Base-by-base conservation (phyloP, 768 basidiomycete species). In the Dictyophora rubrovolvata region DNA sequence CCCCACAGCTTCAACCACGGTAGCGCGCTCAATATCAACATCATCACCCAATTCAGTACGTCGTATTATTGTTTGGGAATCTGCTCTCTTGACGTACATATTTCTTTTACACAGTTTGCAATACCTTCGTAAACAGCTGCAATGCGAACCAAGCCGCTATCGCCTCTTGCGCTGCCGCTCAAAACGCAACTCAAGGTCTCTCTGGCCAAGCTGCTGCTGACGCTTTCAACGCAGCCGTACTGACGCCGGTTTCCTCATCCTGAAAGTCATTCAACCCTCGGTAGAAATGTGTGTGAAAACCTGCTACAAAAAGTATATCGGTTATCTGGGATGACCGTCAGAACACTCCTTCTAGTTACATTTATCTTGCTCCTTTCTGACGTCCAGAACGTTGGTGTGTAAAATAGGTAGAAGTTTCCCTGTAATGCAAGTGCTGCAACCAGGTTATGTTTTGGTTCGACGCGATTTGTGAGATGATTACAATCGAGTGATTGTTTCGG, bases 1-100 rank as follows among this genome's bases (percentile, higher is more conserved):
- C 2, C 4, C n/a, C 14, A n/a, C n/a, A 42, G 42, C n/a, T 82
- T 70, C 72, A 74, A 73, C 69, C 81, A 83, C 63, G 79, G 80
- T 47, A 83, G 82, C 16, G 82, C 82, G n/a, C 75, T 82, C 63
- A 76, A 77, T 66, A 79, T 81, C 63, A 73, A 71, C 62, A 81
- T 83, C 66, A 83, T 84, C 71, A 76, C 80, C 14, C 74, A 78
- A 72, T 66, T 77, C 68, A 80, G 50, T 51, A 51, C 12, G 50
- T 20, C 11, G 21, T 51, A 46, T 48, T 63, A 10, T 12, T 16
- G 14, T 16, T 51, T 16, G 4, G 9, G 14, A 10, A 22, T 51
- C 12, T 33, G 21, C 11, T 51, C 21, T 2, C n/a, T 6, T n/a
- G 47, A 48, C n/a, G 4, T 48, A 6, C n/a, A 48, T 21, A 6